A percentile compares a stretch with the other conserved stretches of the same genome.
phyloP scores from a whole-genome alignment of 208 protist species.

The Sergeia podlipaevii region DNA sequence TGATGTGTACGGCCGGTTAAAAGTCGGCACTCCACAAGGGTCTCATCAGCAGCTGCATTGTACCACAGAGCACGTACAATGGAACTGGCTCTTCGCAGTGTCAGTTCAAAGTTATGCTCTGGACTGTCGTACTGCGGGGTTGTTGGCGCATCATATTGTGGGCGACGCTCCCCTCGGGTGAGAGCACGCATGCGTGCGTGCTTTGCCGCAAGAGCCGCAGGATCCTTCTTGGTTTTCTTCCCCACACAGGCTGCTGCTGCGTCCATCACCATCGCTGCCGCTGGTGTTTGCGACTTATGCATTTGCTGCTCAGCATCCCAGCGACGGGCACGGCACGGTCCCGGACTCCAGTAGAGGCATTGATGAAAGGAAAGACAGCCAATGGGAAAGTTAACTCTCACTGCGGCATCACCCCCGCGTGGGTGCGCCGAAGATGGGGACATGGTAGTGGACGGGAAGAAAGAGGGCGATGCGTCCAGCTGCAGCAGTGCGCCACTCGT shows the following conservation, averaged over 20 bases:
- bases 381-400: conserved; percentile 38
- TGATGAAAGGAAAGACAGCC: conserved; percentile 62
- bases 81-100: conserved; percentile 43
- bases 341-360: conserved; percentile 72
- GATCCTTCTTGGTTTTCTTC: not conserved
- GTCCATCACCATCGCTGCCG: conserved; percentile 14
- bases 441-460: not conserved
- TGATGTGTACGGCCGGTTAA: conserved; percentile 92
- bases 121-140: too few species aligned
- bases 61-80: conserved; percentile 35
- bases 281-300: not conserved
- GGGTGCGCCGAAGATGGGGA: not conserved
- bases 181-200: conserved; percentile 44
- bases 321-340: not conserved
- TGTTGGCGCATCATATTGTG: too few species aligned
- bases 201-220: conserved; percentile 34
- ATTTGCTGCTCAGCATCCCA: conserved; percentile 1
- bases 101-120: conserved; percentile 4
- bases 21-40: conserved; percentile 69
- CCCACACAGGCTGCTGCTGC: not conserved
- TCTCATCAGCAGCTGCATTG: conserved; percentile 27
- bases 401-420: conserved; percentile 11
- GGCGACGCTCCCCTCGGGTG: conserved; percentile 25
- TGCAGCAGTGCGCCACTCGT: too few species aligned
- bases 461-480: not conserved